These are phyloP conservation scores for Leptoxyphium fumago DNA, from an alignment of 2,329 filamentous ascomycete genomes.

Conservation along the genomic window DNA sequence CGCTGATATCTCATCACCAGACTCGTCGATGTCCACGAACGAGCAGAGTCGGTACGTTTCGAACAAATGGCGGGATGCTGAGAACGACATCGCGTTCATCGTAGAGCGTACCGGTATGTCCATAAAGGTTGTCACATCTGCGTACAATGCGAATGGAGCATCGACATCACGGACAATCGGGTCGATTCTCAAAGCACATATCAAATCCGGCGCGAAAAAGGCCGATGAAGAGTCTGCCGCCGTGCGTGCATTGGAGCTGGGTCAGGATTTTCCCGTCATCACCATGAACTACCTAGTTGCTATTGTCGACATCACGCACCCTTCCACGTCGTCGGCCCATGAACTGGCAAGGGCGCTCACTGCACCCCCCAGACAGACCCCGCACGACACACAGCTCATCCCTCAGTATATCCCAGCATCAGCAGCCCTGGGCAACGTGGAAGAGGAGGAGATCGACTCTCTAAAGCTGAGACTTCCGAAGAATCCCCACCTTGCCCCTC, in stretches of 20 bases:
- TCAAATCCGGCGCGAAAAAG: constrained; percentile 23
- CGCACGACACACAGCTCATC: constrained; percentile 28
- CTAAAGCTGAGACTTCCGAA: constrained; percentile 1
- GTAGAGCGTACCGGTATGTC: constrained; percentile 35
- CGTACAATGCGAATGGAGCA: constrained; percentile 44
- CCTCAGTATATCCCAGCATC: constrained; percentile 30
- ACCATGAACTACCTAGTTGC: constrained; percentile 33
- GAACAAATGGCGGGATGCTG: constrained; percentile 46
- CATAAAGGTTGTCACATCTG: constrained; percentile 34
- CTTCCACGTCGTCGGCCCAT: constrained; percentile 41
- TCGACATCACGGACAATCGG: constrained; percentile 42
- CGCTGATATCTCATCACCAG: background rate
- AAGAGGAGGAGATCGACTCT: constrained; percentile 9
- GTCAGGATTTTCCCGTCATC: constrained; percentile 39
- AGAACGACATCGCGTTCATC: constrained; percentile 47
- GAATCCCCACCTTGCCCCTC: constrained; percentile 21
- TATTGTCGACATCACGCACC: constrained; percentile 41
- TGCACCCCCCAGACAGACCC: constrained; percentile 16
- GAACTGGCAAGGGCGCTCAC: constrained; percentile 44
- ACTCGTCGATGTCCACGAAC: background rate
- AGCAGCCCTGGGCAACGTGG: constrained; percentile 8
- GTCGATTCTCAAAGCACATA: constrained; percentile 32
- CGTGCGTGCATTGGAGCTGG: constrained; percentile 37
- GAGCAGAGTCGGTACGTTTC: constrained; percentile 3
- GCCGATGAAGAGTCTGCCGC: constrained; percentile 23